A percentile compares a stretch with the other conserved stretches of the same genome.
These are phyloP conservation scores for Ganoderma leucocontextum DNA, from an alignment of 1,284 basidiomycete genomes.

Conservation along the genomic window DNA sequence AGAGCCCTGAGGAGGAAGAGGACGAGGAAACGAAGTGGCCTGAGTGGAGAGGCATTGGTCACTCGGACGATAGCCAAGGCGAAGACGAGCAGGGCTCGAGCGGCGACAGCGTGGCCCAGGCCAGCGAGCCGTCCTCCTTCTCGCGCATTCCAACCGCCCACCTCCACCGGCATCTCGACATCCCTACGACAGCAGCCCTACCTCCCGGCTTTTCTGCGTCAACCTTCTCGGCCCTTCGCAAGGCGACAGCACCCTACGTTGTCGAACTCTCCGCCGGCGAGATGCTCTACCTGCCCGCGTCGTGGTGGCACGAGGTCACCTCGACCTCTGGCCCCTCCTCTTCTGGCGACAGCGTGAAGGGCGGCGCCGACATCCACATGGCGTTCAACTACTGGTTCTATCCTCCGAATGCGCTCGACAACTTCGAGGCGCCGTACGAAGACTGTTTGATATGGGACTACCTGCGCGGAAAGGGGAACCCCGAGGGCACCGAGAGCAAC, in stretches of 20 bases:
- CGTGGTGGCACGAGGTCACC: slow-evolving; percentile 48
- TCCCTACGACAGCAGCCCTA: slow-evolving; percentile 41
- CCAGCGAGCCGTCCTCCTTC: slow-evolving; percentile 42
- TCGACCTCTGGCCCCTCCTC: slow-evolving; percentile 35
- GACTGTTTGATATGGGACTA: slow-evolving; percentile 43
- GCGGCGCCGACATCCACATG: slow-evolving; percentile 41
- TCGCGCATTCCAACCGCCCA: slow-evolving; percentile 43
- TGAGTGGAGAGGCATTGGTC: slow-evolving; percentile 22
- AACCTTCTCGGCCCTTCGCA: slow-evolving; percentile 36
- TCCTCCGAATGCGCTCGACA: slow-evolving; percentile 40
- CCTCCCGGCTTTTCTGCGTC: slow-evolving; percentile 27
- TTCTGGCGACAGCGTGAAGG: slow-evolving; percentile 15
- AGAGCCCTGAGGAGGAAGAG: slow-evolving; percentile 18
- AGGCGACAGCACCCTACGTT: slow-evolving; percentile 40
- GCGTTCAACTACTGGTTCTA: slow-evolving; percentile 49
- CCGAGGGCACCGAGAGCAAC: not conserved
- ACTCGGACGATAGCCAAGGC: slow-evolving; percentile 26
- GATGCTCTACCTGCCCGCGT: slow-evolving; percentile 45
- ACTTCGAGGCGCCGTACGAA: slow-evolving; percentile 41
- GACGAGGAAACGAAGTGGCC: slow-evolving; percentile 15
- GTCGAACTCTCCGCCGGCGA: slow-evolving; percentile 43
- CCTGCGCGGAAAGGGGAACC: slow-evolving; percentile 29
- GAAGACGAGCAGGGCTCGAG: slow-evolving; percentile 21
- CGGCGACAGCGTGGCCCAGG: slow-evolving; percentile 10
- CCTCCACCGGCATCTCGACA: slow-evolving; percentile 40